Base-by-base conservation (phyloP, 768 basidiomycete genomes). In the Podaxis sp. region DNA sequence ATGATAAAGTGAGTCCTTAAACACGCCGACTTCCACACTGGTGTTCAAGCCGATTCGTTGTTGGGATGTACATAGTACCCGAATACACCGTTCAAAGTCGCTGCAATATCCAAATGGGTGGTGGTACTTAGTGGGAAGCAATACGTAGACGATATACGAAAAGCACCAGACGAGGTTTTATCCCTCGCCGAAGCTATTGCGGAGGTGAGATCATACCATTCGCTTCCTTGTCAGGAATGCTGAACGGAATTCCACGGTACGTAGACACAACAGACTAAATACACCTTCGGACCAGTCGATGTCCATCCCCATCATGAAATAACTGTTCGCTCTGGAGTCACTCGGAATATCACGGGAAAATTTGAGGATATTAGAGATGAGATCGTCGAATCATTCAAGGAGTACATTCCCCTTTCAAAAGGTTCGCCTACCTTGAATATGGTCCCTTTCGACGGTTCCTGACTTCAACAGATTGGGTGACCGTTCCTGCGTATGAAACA, bases 361-460 rank as follows among this genome's bases (percentile, higher is more conserved):
- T 78, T 77, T 60, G 71, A 75, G 0, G 73, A 75, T 18, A 65
- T 86, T 13, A 73, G 71, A 7, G 76, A 81, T 18, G 85, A 87
- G 61, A 69, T 83, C 25, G 47, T 65, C 1, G 55, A 67, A 0
- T 72, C 82, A 0, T 78, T 83, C 53, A 64, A 68, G 2, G 79
- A 79, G 0, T 64, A 71, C 32, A 70, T 85, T n/a, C 71, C 72
- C 28, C 40, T 59, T 5, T 65, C 64, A 3, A 64, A 74, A 56
- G 74, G 73, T 74, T 32, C 32, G 28, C 13, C 11, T 23, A 7
- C 9, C 28, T 32, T 7, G 32, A 32, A 32, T 9, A 32, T 32
- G 7, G 7, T 32, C 32, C 32, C 32, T 32, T 32, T 32, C 32
- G 32, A 32, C 5, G 9, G 32, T 32, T 9, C 32, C 32, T 32